Percentiles rank a stretch among this genome's conserved stretches.
Evolutionary conservation across 2,329 filamentous ascomycete genomes (phyloP).

Genomic region (Ascochyta pisi): DNA sequence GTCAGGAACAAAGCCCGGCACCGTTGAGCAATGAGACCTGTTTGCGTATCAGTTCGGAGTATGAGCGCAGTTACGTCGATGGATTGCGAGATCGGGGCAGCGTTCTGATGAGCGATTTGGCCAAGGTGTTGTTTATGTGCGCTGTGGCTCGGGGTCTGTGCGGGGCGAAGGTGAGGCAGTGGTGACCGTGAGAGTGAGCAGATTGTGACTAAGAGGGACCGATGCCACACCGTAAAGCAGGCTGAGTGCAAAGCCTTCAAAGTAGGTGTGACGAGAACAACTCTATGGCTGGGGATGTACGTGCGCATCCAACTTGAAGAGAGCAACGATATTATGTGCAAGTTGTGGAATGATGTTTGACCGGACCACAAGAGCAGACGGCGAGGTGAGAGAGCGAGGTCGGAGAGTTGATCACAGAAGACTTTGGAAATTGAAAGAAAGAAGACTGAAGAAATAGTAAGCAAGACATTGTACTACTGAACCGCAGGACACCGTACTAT

Average conservation of each 20-base stretch:
- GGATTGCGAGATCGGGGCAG: not conserved
- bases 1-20: not conserved
- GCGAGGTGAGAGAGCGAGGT: not conserved
- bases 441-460: not conserved
- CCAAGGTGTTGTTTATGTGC: slow-evolving; percentile 1
- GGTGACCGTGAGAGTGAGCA: slow-evolving; percentile 4
- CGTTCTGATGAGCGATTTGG: not conserved
- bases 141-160: slow-evolving; percentile 3
- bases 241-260: not conserved
- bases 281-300: not conserved
- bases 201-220: not conserved
- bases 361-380: not conserved
- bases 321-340: not conserved
- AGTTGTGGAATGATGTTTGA: not conserved
- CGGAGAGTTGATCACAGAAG: not conserved
- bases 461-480: not conserved
- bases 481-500: slow-evolving; percentile 11
- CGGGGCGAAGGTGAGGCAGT: slow-evolving; percentile 3
- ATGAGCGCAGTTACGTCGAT: not conserved
- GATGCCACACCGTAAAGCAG: not conserved
- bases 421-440: not conserved
- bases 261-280: not conserved
- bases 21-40: not conserved
- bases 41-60: not conserved
- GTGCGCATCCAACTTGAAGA: too few species aligned